Evolutionary conservation across 2,329 filamentous ascomycete genomes (phyloP).

Genomic region (Neofusicoccum parvum): DNA sequence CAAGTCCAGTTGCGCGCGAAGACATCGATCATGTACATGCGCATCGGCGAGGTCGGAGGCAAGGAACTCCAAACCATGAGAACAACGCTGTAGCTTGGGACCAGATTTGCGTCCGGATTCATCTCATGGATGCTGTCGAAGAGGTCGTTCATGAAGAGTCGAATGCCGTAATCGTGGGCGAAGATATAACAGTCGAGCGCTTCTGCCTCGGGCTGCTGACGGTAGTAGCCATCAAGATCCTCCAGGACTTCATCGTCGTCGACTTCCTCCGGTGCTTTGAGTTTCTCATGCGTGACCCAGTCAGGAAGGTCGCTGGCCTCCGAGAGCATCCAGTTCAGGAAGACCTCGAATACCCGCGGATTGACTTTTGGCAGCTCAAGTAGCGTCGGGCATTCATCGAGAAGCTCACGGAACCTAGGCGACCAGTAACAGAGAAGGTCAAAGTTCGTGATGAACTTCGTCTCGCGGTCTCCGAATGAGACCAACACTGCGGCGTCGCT

Average conservation of each 20-base stretch:
- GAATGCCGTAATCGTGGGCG: background rate
- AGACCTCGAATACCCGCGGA: background rate
- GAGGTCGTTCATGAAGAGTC: conserved; percentile 8
- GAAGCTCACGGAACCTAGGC: background rate
- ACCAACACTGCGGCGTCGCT: background rate
- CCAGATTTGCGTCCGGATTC: background rate
- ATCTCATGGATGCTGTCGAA: conserved; percentile 12
- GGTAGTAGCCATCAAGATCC: background rate
- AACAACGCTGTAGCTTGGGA: conserved; percentile 11
- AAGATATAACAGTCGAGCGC: conserved; percentile 15
- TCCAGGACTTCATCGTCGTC: background rate
- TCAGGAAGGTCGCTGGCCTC: background rate
- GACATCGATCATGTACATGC: conserved; percentile 3
- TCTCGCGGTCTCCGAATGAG: background rate
- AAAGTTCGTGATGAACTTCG: background rate
- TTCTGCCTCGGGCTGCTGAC: background rate
- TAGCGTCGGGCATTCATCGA: background rate
- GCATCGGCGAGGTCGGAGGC: background rate
- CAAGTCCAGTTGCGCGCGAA: conserved; percentile 2
- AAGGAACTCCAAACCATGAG: background rate
- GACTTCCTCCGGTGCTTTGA: background rate
- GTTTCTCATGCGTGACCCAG: background rate
- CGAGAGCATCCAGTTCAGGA: conserved; percentile 8
- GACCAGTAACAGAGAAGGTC: background rate
- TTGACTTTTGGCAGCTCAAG: background rate